Base-by-base conservation (phyloP, 2,329 filamentous ascomycete species). In the Colletotrichum cuscutae region DNA sequence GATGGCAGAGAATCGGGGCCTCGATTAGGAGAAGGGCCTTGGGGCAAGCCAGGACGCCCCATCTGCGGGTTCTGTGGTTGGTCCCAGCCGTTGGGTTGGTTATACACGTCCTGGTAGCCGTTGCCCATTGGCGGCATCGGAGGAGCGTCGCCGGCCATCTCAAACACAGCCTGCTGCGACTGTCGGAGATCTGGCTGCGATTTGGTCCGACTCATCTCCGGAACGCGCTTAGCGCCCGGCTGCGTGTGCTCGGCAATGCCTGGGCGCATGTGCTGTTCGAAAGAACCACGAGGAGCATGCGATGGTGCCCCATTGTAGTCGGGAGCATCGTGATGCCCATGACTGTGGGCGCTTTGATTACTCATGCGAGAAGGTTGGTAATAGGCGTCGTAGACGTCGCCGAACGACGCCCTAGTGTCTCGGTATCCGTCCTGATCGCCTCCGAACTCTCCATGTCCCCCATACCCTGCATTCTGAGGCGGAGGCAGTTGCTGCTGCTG, bases 141-240 rank as follows among this genome's bases (percentile, higher is more conserved):
- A 26, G 89, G 90, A 24, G 86, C 85, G 76, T 94, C 91, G 30
- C 84, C 87, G 2, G 89, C 91, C 88, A 95, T 92, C 77, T 95
- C 94, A 76, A 95, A 95, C 1, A 93, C 87, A 9, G 93, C 93
- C 2, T 90, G 86, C 76, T 93, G 90, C 4, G 89, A 87, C 75
- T 90, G 87, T 46, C 89, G 86, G 71, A 93, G 82, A 78, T 93
- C 89, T 35, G 92, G 91, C 78, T 94, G 92, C 12, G 92, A 94
- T 75, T 91, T 91, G 19, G 90, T 89, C 72, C 88, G 87, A 71
- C 85, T 89, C 63, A 92, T 80, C 76, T 89, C 86, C 26, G 86
- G 88, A 49, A 83, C 86, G 78, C 84, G 87, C 76, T 82, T 88
- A 67, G 82, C 87, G 73, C 84, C 87, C 68, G 80, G 85, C 68